Conservation (phyloP, 2,329 filamentous ascomycete genomes). For the Aspergillus arachidicola region DNA sequence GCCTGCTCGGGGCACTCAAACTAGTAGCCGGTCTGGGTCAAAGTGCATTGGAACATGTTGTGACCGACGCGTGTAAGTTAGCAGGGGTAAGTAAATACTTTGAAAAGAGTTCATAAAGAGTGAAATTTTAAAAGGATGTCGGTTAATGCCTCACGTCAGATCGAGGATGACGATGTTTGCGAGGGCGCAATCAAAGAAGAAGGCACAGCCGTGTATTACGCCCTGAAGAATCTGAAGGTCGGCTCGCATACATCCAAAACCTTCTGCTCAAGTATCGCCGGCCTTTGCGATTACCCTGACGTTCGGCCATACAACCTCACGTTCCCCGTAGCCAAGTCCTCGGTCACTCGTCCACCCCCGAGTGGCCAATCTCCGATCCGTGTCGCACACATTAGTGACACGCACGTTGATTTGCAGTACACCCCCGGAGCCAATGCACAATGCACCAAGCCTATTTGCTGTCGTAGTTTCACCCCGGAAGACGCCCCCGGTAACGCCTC, state of each 20-base stretch:
- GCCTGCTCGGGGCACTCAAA: constrained; percentile 48
- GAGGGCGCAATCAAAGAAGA: constrained; percentile 55
- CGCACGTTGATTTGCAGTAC: constrained; percentile 61
- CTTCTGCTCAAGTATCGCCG: constrained; percentile 58
- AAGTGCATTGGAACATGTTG: constrained; percentile 41
- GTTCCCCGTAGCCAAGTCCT: constrained; percentile 48
- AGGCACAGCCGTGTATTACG: constrained; percentile 56
- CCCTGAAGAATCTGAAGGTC: constrained; percentile 51
- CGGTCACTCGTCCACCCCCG: constrained; percentile 43
- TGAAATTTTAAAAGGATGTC: not conserved
- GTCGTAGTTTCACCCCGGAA: constrained; percentile 53
- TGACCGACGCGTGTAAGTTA: constrained; percentile 39
- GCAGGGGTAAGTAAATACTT: constrained; percentile 33
- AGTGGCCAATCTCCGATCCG: constrained; percentile 53
- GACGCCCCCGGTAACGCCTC: constrained; percentile 54
- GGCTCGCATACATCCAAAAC: constrained; percentile 54
- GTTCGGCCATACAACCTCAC: constrained; percentile 48
- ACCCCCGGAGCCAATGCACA: constrained; percentile 56
- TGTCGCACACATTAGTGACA: constrained; percentile 63
- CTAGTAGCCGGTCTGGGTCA: constrained; percentile 49
- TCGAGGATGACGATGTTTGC: constrained; percentile 60
- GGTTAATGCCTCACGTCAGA: constrained; percentile 30
- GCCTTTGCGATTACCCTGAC: constrained; percentile 55
- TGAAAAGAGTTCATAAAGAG: not conserved
- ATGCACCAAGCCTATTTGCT: constrained; percentile 63